Percentiles rank a stretch among this genome's conserved stretches.
Conservation (phyloP, 202 grass and related monocot species). For the Sporobolus alterniflorus region DNA sequence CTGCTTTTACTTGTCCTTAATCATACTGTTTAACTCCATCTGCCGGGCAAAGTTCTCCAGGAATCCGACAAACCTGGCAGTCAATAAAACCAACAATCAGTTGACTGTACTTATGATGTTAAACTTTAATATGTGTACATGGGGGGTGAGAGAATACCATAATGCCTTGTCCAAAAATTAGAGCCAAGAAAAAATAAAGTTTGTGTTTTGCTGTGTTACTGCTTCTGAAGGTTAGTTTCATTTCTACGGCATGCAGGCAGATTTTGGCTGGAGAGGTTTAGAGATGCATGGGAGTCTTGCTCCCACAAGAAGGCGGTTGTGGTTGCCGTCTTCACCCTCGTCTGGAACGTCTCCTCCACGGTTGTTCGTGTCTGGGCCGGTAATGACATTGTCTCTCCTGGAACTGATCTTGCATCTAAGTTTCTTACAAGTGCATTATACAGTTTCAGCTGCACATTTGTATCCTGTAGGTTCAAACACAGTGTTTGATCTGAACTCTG, state of each 20-base stretch:
- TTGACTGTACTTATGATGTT: constrained; percentile 13
- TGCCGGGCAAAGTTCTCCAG: background rate
- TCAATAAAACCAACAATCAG: background rate
- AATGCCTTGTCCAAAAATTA: background rate
- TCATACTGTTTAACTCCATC: constrained; percentile 21
- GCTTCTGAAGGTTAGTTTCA: background rate
- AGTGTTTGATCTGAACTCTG: background rate
- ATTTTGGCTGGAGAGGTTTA: constrained; percentile 92
- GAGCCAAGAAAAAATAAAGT: background rate
- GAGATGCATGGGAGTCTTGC: constrained; percentile 95
- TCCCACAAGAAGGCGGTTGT: constrained; percentile 94
- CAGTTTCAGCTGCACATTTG: background rate
- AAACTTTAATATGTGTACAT: background rate
- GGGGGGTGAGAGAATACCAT: background rate
- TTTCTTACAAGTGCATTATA: background rate
- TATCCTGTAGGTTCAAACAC: background rate
- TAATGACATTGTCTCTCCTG: constrained; percentile 24
- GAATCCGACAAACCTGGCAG: background rate
- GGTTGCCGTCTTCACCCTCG: constrained; percentile 80
- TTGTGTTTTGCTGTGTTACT: background rate
- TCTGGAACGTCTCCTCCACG: constrained; percentile 95
- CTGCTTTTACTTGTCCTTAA: constrained; percentile 34
- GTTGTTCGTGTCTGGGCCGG: constrained; percentile 89
- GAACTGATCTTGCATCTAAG: background rate
- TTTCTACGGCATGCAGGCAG: constrained; percentile 44